Conservation (phyloP, 768 basidiomycete species). For the Rhodotorula kratochvilovae region DNA sequence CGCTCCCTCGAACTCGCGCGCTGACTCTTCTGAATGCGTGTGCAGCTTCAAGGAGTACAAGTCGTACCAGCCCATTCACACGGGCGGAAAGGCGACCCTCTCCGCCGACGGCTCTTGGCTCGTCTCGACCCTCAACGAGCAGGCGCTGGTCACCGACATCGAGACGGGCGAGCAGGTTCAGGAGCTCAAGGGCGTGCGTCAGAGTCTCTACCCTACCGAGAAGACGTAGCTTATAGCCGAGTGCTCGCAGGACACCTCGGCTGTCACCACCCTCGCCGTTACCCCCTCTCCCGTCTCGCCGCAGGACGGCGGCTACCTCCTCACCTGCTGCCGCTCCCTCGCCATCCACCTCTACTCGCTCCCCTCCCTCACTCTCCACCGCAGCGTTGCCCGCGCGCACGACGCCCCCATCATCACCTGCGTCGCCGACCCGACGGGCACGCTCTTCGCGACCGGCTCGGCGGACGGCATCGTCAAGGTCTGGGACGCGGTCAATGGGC, state of each 20-base stretch:
- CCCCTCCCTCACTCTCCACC: constrained; percentile 52
- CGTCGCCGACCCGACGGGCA: constrained; percentile 73
- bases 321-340: constrained; percentile 74
- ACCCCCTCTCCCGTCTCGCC: constrained; percentile 62
- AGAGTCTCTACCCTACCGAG: no score
- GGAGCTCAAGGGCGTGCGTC: constrained; percentile 76
- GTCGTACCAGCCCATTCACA: constrained; percentile 52
- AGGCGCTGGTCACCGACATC: constrained; percentile 77
- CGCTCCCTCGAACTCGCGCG: neutral
- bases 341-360: constrained; percentile 79
- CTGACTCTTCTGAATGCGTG: neutral
- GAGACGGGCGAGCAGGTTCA: constrained; percentile 68
- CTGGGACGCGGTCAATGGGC: constrained; percentile 83
- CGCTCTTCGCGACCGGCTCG: constrained; percentile 88
- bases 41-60: constrained; percentile 40
- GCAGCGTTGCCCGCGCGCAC: constrained; percentile 77
- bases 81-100: constrained; percentile 76
- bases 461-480: constrained; percentile 96
- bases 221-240: no score
- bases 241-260: constrained; percentile 65
- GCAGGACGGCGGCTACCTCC: constrained; percentile 53
- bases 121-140: constrained; percentile 80
- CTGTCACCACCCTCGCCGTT: constrained; percentile 76
- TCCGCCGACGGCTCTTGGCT: constrained; percentile 72
- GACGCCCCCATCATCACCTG: constrained; percentile 91